phyloP scores from a whole-genome alignment of 139 green algal genomes.

The Tetraselmis chui region DNA sequence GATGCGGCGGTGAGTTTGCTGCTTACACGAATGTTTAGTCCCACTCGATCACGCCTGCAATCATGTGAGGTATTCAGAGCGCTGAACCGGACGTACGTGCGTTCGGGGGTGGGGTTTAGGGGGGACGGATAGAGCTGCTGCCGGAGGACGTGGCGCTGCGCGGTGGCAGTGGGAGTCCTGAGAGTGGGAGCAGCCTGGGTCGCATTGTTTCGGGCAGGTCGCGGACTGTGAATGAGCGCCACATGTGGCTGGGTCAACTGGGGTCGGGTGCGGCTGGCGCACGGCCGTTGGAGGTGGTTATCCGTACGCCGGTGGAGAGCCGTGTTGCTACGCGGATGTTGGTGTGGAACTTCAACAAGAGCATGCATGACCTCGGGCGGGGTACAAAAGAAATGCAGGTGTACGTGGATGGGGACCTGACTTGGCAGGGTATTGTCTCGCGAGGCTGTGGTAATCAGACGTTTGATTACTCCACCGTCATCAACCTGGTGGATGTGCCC shows the following conservation, averaged over 20 bases:
- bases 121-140: not conserved
- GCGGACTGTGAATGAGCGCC: not conserved
- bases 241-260: not conserved
- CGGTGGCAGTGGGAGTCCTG: not conserved
- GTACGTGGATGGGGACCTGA: not conserved
- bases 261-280: not conserved
- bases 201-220: not conserved
- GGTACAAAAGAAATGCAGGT: not conserved
- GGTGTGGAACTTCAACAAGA: slow-evolving; percentile 3
- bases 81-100: no score
- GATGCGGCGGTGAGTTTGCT: no score
- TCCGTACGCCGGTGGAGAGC: not conserved
- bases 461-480: not conserved
- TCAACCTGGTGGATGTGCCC: not conserved
- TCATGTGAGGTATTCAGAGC: no score
- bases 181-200: not conserved
- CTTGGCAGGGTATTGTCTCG: not conserved
- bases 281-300: not conserved
- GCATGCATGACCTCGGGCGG: not conserved
- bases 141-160: not conserved
- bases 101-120: not conserved
- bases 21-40: no score
- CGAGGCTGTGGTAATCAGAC: not conserved
- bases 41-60: no score
- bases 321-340: not conserved